These are phyloP conservation scores for Pisolithus tinctorius DNA, from an alignment of 768 basidiomycete genomes.

Conservation along the genomic window DNA sequence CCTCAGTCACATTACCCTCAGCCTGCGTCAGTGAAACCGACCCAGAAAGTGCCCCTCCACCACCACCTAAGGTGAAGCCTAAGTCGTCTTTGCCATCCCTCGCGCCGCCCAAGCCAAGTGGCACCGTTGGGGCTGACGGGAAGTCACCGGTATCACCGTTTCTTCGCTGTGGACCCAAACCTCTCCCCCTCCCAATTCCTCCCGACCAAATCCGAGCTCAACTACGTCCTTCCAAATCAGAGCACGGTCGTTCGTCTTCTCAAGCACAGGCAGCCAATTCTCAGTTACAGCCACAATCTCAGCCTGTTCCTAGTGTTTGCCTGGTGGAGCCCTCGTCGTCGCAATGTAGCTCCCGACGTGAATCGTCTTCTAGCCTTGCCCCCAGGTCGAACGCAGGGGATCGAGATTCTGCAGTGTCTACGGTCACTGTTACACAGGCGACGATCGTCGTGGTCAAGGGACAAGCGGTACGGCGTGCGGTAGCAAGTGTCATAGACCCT, in stretches of 20 bases:
- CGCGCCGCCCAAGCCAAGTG: constrained; percentile 11
- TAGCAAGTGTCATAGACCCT: constrained; percentile 44
- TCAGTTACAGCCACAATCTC: constrained; percentile 8
- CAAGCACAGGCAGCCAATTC: background rate
- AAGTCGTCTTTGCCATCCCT: constrained; percentile 8
- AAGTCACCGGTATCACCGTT: constrained; percentile 19
- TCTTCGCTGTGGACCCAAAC: constrained; percentile 18
- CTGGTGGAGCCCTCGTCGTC: background rate
- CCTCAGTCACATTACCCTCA: background rate
- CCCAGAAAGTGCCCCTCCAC: constrained; percentile 13
- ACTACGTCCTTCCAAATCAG: constrained; percentile 22
- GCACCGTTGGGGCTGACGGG: constrained; percentile 17
- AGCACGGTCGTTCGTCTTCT: constrained; percentile 12
- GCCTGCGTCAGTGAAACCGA: background rate
- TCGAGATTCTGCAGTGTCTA: constrained; percentile 32
- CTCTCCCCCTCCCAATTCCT: constrained; percentile 21
- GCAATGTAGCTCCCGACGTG: constrained; percentile 5
- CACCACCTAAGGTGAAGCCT: constrained; percentile 18
- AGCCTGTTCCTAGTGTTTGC: constrained; percentile 1
- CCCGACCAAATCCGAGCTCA: constrained; percentile 22
- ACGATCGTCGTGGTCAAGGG: constrained; percentile 41
- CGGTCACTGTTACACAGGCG: constrained; percentile 35
- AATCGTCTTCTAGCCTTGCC: constrained; percentile 14
- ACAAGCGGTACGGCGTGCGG: constrained; percentile 42
- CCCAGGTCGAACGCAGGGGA: constrained; percentile 12